A percentile compares a stretch with the other conserved stretches of the same genome.
Evolutionary conservation across 116 monocot genomes (phyloP).

Genomic region (Papilionanthe hybrid): DNA sequence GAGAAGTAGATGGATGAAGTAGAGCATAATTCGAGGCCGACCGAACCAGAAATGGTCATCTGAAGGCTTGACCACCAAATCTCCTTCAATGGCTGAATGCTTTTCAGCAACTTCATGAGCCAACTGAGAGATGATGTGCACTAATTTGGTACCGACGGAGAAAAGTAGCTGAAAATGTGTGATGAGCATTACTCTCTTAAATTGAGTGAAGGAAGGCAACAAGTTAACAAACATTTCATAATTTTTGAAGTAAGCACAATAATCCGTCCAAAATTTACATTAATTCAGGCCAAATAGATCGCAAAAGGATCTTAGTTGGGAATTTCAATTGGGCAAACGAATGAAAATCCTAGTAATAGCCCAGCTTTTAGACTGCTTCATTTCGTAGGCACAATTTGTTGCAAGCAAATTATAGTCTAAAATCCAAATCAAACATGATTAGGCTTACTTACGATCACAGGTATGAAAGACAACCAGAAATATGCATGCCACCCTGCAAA

Average conservation of each 20-base stretch:
- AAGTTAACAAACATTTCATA: too few species aligned
- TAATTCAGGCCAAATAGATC: neutral
- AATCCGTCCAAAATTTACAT: neutral
- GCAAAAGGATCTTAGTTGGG: neutral
- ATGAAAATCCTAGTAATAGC: neutral
- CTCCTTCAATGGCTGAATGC: constrained; percentile 42
- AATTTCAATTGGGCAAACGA: neutral
- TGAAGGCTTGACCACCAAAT: constrained; percentile 39
- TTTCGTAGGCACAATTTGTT: neutral
- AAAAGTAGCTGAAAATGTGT: constrained; percentile 27
- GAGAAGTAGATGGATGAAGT: constrained; percentile 42
- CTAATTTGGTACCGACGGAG: constrained; percentile 41
- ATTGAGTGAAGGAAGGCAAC: neutral
- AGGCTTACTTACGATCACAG: constrained; percentile 69
- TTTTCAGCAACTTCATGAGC: constrained; percentile 54
- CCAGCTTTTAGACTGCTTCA: neutral
- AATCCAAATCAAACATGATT: neutral
- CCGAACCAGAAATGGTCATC: constrained; percentile 52
- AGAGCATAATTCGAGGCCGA: constrained; percentile 30
- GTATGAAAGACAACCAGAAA: constrained; percentile 85
- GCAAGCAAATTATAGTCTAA: neutral
- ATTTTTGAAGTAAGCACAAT: neutral
- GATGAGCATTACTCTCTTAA: neutral
- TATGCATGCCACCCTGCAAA: constrained; percentile 92
- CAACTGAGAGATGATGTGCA: constrained; percentile 39